phyloP scores from a whole-genome alignment of 2,329 filamentous ascomycete species.

The Fusarium redolens region DNA sequence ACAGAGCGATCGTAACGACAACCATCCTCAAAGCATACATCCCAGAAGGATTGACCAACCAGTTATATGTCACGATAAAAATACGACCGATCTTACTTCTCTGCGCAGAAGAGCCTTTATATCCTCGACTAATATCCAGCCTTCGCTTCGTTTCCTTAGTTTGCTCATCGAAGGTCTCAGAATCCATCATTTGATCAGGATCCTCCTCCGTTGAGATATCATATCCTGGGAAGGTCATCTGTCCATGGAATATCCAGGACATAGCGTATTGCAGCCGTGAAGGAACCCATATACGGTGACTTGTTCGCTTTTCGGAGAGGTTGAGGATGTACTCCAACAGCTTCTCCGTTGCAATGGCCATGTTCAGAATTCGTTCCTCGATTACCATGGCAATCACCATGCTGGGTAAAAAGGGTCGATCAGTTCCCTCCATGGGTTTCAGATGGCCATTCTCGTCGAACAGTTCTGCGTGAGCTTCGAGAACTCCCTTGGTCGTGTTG shows the following conservation, averaged over 20 bases:
- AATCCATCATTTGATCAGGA: constrained; percentile 37
- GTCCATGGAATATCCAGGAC: constrained; percentile 51
- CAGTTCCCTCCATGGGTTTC: constrained; percentile 39
- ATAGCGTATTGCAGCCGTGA: constrained; percentile 53
- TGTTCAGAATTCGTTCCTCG: constrained; percentile 55
- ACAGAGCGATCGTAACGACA: constrained; percentile 56
- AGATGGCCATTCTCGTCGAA: constrained; percentile 56
- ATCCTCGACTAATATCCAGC: constrained; percentile 51
- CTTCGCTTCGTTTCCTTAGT: constrained; percentile 51
- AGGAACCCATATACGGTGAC: constrained; percentile 56
- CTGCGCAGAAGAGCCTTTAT: constrained; percentile 18
- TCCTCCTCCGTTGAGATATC: constrained; percentile 33
- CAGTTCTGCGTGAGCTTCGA: constrained; percentile 53
- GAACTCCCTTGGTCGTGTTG: constrained; percentile 54
- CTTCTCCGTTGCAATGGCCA: constrained; percentile 44
- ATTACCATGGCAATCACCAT: constrained; percentile 60
- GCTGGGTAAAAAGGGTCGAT: constrained; percentile 49
- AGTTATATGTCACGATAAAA: constrained; percentile 51
- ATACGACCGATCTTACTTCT: constrained; percentile 37
- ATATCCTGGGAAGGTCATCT: constrained; percentile 28
- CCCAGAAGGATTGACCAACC: constrained; percentile 56
- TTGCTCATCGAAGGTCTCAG: constrained; percentile 45
- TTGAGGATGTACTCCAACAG: constrained; percentile 52
- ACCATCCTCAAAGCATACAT: constrained; percentile 62
- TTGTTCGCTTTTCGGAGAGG: constrained; percentile 51